Conservation (phyloP, 2,329 filamentous ascomycete species). For the Kalaharituber pfeilii region DNA sequence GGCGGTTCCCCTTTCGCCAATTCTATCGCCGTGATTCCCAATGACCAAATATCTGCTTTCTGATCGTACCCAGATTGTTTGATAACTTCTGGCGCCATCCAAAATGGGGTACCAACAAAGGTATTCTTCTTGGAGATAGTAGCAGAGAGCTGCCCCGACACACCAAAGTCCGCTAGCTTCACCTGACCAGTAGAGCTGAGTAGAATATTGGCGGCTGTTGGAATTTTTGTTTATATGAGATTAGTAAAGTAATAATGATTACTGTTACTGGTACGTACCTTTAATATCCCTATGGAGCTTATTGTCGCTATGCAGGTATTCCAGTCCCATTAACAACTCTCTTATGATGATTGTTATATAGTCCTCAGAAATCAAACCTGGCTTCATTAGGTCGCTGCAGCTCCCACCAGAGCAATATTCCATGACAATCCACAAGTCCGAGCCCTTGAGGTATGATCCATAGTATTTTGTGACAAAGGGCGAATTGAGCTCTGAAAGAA, state of each 20-base stretch:
- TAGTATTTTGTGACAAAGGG: slow-evolving; percentile 96
- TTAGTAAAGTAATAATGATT: neutral
- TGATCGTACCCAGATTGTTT: slow-evolving; percentile 96
- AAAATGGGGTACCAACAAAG: slow-evolving; percentile 94
- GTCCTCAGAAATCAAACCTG: slow-evolving; percentile 75
- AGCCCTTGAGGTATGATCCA: slow-evolving; percentile 88
- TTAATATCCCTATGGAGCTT: slow-evolving; percentile 96
- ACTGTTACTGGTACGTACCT: slow-evolving; percentile 36
- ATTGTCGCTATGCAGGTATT: slow-evolving; percentile 87
- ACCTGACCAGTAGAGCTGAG: slow-evolving; percentile 83
- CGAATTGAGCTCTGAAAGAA: slow-evolving; percentile 86
- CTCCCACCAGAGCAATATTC: slow-evolving; percentile 96
- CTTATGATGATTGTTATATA: slow-evolving; percentile 93
- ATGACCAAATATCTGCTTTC: slow-evolving; percentile 90
- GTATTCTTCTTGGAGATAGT: slow-evolving; percentile 99
- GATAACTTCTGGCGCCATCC: slow-evolving; percentile 99
- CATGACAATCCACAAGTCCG: slow-evolving; percentile 98
- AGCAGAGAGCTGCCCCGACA: slow-evolving; percentile 85
- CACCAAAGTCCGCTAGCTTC: slow-evolving; percentile 91
- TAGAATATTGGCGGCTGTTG: slow-evolving; percentile 72
- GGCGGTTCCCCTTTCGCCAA: slow-evolving; percentile 82
- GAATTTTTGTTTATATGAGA: neutral
- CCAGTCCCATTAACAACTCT: slow-evolving; percentile 73
- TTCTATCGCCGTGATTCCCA: slow-evolving; percentile 81
- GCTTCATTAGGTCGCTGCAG: slow-evolving; percentile 90